Evolutionary conservation across 345 rosid genomes (phyloP).

Genomic region (Corymbia maculata): DNA sequence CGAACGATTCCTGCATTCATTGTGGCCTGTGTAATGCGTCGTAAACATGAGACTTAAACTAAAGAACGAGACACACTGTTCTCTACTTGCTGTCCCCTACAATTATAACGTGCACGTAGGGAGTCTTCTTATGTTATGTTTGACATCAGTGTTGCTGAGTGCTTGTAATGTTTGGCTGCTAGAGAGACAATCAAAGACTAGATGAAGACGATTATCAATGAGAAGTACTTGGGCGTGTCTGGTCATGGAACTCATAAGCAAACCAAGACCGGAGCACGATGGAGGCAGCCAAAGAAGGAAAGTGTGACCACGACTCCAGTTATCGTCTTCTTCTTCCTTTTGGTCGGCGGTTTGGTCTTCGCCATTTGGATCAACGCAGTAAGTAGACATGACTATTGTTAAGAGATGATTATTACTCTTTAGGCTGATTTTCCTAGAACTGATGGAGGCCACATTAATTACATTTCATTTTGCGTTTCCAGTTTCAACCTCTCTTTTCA

Average conservation of each 20-base stretch:
- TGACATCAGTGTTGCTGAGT: background rate
- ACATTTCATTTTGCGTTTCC: background rate
- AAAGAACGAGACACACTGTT: too few relatives aligned
- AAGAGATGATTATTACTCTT: background rate
- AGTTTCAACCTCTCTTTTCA: background rate
- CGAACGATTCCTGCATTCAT: background rate
- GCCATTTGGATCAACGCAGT: background rate
- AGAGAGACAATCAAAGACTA: background rate
- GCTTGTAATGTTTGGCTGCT: background rate
- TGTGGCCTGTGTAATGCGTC: background rate
- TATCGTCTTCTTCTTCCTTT: conserved; percentile 9
- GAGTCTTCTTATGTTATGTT: background rate
- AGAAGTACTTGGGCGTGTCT: background rate
- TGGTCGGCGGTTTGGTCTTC: conserved; percentile 11
- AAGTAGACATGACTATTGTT: background rate
- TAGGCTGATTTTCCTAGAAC: background rate
- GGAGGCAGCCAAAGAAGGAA: background rate
- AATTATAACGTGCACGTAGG: background rate
- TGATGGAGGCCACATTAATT: background rate
- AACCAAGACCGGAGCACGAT: background rate
- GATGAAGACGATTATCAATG: background rate
- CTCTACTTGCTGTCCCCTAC: too few relatives aligned
- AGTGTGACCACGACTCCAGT: background rate
- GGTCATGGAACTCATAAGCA: background rate
- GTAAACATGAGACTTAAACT: background rate